These are phyloP conservation scores for Leccinum obscurum DNA, from an alignment of 768 basidiomycete genomes.

Conservation along the genomic window DNA sequence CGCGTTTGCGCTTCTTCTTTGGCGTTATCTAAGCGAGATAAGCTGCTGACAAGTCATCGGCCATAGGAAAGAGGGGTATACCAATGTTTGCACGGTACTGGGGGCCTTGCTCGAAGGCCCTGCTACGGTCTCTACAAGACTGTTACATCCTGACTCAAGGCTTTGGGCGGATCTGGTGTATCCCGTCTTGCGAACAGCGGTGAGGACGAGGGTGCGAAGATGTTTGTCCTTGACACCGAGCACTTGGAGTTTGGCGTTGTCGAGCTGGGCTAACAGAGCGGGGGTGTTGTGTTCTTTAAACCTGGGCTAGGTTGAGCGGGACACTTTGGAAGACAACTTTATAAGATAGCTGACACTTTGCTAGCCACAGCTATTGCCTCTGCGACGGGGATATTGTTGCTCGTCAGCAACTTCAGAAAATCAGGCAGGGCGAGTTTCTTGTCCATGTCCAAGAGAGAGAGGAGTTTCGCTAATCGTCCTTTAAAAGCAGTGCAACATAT, in stretches of 20 bases:
- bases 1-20: constrained; percentile 50
- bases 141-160: constrained; percentile 16
- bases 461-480: constrained; percentile 5
- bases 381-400: constrained; percentile 52
- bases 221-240: constrained; percentile 66
- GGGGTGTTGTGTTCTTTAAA: constrained; percentile 73
- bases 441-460: constrained; percentile 20
- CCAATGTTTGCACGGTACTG: constrained; percentile 32
- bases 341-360: constrained; percentile 54
- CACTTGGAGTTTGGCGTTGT: constrained; percentile 55
- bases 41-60: background rate
- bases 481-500: background rate
- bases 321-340: background rate
- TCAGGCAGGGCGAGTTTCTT: constrained; percentile 59
- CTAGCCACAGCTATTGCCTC: constrained; percentile 71
- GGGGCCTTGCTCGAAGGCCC: constrained; percentile 14
- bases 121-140: constrained; percentile 1
- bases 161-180: constrained; percentile 36
- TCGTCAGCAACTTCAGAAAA: constrained; percentile 67
- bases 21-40: constrained; percentile 40
- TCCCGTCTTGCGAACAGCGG: constrained; percentile 65
- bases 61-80: constrained; percentile 21
- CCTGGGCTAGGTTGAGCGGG: constrained; percentile 39
- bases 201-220: constrained; percentile 56
- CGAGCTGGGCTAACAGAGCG: constrained; percentile 54